Percentiles rank a stretch among this genome's conserved stretches.
These are phyloP conservation scores for Aspergillus tanneri DNA, from an alignment of 2,329 filamentous ascomycete genomes.

Conservation along the genomic window DNA sequence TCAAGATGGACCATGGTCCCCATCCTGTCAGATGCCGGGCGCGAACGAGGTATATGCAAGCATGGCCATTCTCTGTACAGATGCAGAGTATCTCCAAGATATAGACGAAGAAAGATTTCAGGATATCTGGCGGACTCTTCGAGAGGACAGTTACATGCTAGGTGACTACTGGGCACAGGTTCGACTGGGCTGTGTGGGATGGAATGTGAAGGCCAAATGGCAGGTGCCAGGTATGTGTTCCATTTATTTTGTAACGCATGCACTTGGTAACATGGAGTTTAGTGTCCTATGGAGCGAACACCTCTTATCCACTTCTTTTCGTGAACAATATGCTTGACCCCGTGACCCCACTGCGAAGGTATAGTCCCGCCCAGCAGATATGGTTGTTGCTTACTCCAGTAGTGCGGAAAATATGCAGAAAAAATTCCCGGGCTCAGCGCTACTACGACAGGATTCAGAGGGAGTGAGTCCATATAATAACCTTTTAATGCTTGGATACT, in stretches of 20 bases:
- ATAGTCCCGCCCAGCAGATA: conserved; percentile 1
- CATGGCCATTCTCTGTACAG: conserved; percentile 33
- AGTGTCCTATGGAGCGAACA: conserved; percentile 32
- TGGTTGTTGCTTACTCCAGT: conserved; percentile 7
- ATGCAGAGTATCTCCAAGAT: conserved; percentile 27
- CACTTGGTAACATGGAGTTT: not conserved
- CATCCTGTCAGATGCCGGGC: conserved; percentile 25
- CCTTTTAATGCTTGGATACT: not conserved
- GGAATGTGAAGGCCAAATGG: conserved; percentile 36
- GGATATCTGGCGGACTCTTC: conserved; percentile 23
- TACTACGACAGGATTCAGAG: conserved; percentile 48
- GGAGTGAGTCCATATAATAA: conserved; percentile 34
- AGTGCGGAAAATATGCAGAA: conserved; percentile 39
- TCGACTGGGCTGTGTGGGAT: conserved; percentile 38
- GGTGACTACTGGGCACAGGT: conserved; percentile 43
- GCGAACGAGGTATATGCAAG: conserved; percentile 31
- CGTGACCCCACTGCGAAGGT: conserved; percentile 54
- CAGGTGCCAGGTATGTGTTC: conserved; percentile 33
- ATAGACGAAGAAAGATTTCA: conserved; percentile 22
- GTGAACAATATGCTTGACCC: conserved; percentile 60
- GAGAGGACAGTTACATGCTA: conserved; percentile 26
- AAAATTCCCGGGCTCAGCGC: conserved; percentile 44
- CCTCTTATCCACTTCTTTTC: conserved; percentile 56
- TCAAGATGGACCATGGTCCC: conserved; percentile 32
- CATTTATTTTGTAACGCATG: not conserved